Conservation (phyloP, 2,329 filamentous ascomycete species). For the Calonectria crousiana region DNA sequence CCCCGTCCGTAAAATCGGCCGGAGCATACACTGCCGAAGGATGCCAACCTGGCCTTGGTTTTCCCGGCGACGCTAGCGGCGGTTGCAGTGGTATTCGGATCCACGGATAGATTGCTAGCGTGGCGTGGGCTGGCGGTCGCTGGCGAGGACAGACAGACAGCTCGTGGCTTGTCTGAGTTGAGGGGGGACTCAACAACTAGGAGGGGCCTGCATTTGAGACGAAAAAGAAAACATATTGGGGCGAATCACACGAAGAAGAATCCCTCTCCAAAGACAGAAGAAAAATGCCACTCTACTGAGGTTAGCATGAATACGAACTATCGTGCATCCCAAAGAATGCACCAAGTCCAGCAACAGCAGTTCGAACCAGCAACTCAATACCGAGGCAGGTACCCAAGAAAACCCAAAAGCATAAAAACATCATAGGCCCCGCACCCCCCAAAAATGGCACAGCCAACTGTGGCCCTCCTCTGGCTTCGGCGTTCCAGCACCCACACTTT, state of each 20-base stretch:
- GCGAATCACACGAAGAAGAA: neutral
- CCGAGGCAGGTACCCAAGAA: neutral
- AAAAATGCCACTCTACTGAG: neutral
- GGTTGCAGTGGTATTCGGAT: constrained; percentile 5
- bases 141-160: neutral
- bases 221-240: neutral
- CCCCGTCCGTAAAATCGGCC: neutral
- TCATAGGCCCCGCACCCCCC: neutral
- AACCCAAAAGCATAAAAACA: neutral
- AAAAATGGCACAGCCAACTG: constrained; percentile 2
- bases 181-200: neutral
- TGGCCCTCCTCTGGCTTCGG: neutral
- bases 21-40: neutral
- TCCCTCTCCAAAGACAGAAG: neutral
- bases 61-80: neutral
- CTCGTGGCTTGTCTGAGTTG: neutral
- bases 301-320: neutral
- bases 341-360: neutral
- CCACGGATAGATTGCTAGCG: constrained; percentile 5
- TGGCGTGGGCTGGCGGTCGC: neutral
- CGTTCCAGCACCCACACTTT: neutral
- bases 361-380: neutral
- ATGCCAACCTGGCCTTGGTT: neutral
- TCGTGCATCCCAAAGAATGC: neutral
- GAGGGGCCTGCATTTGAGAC: neutral